Evolutionary conservation across 2,329 filamentous ascomycete genomes (phyloP), one percentile per base, ranked within the genome.

Genomic region (Cryoendolithus antarcticus): DNA sequence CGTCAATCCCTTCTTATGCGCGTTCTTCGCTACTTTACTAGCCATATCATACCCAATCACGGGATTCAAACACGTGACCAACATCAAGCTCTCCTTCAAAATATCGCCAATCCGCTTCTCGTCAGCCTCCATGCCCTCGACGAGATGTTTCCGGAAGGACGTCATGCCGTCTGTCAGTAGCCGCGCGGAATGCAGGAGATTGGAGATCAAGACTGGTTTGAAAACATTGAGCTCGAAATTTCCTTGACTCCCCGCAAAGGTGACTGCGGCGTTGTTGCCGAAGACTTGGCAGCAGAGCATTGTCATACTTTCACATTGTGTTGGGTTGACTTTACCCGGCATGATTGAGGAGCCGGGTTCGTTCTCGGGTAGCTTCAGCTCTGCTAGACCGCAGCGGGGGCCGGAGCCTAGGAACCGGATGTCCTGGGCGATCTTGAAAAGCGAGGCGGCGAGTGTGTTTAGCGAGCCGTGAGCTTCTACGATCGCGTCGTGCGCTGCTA

Each of bases 151-250:
- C 70, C 94, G 85, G 60, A 98, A 96, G 48, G 85, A 93, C 56
- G 74, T 75, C 88, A 96, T 96, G 54, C 83, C 85, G 58, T 98
- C 91, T 29, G 85, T 73, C 41, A 98, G 70, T 45, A 98, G 78
- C 48, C 89, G 78, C 41, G 81, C 72, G 69, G 86, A 94, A 74
- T 96, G 91, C 30, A 98, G 74, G 49, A 96, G 71, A 69, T 96
- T 96, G 64, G 82, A 76, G 65, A 96, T 96, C 61, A 98, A 75
- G 43, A 96, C 76, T 32, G 91, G 91, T 74, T 96, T 96, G 77
- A 94, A 98, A 40, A 96, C 91, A 66, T 96, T 98, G 52, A 98
- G 76, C 67, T 96, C 91, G 55, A 98, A 98, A 69, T 96, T 93
- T 50, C 91, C 91, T 69, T 91, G 93, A 71, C 93, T 93, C 58